phyloP scores from a whole-genome alignment of 2,329 filamentous ascomycete genomes.

The Aspergillus candidus region DNA sequence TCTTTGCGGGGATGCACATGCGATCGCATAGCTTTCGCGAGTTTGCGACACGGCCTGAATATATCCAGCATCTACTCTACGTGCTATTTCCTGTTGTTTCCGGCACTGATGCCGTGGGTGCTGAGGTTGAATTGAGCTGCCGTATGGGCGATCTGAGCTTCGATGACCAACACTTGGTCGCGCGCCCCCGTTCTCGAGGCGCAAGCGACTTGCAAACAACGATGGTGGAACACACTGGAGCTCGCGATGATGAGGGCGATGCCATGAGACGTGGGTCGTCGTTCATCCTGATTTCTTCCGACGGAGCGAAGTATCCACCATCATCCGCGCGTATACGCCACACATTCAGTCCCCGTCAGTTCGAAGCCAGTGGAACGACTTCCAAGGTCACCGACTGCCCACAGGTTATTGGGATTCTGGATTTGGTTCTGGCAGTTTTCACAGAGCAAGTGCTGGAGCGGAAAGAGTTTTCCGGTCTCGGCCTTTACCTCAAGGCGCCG shows the following conservation, averaged over 20 bases:
- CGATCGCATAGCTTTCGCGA: conserved; percentile 74
- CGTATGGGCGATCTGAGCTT: conserved; percentile 75
- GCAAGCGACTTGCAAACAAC: conserved; percentile 69
- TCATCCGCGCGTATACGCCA: conserved; percentile 59
- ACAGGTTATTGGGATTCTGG: conserved; percentile 68
- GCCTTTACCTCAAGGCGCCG: conserved; percentile 78
- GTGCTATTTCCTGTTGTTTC: conserved; percentile 84
- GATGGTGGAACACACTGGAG: conserved; percentile 49
- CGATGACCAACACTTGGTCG: conserved; percentile 77
- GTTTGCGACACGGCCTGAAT: conserved; percentile 72
- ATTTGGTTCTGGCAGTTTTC: conserved; percentile 73
- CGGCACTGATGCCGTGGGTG: conserved; percentile 73
- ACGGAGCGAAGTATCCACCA: conserved; percentile 53
- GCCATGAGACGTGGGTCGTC: conserved; percentile 76
- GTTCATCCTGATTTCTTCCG: conserved; percentile 78
- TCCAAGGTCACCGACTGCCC: conserved; percentile 50
- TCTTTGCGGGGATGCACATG: conserved; percentile 71
- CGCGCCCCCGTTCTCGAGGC: conserved; percentile 63
- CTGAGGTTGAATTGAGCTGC: conserved; percentile 82
- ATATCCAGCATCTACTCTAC: conserved; percentile 70
- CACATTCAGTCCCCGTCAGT: conserved; percentile 55
- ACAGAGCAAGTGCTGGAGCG: conserved; percentile 76
- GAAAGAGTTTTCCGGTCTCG: conserved; percentile 87
- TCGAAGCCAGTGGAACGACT: conserved; percentile 37
- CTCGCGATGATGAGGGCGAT: conserved; percentile 47